Base-by-base conservation (phyloP, 768 basidiomycete genomes). In the Boletus rufocinnamomeus region DNA sequence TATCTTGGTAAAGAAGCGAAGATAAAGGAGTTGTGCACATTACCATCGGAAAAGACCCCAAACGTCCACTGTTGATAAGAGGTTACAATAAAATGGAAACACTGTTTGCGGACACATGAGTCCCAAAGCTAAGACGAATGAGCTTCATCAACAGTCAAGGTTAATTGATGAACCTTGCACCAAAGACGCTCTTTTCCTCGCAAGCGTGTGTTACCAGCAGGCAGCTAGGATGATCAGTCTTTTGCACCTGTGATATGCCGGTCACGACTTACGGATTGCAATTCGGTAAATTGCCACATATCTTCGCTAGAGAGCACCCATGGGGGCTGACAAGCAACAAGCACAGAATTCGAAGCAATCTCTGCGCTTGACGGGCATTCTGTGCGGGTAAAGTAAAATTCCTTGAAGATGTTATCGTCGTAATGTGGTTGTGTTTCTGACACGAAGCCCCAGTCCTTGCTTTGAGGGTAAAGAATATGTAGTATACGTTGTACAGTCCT, bases 11-110 rank as follows among this genome's bases (percentile, higher is more conserved):
- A 53, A 25, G 30, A 49, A 46, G 10, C 3, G 5, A 50, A 17
- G 16, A 49, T 21, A 35, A 13, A 37, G n/a, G n/a, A n/a, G 34
- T 44, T 10, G 25, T 14, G 41, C 40, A 56, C 43, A 46, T 63
- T 67, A 84, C 85, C 82, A 65, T 71, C 68, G n/a, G 84, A 83
- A 65, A 86, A 86, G 23, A 74, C 78, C 6, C 85, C 85, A 63
- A 86, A 86, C 7, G 81, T 74, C 85, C 85, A 87, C 17, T 82
- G 77, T 47, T 80, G 77, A 64, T 85, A 87, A 4, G 81, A 82
- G 7, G 84, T 85, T 52, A 87, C 64, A 17, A 85, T 78, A 52
- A 86, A 87, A 76, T 80, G 84, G 30, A 75, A 80, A 4, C 79
- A 78, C 27, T 77, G 74, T 59, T 73, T 74, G 41, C 72, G 66